These are phyloP conservation scores for Bacterosira constricta DNA, from an alignment of 108 stramenopile genomes.

Conservation along the genomic window DNA sequence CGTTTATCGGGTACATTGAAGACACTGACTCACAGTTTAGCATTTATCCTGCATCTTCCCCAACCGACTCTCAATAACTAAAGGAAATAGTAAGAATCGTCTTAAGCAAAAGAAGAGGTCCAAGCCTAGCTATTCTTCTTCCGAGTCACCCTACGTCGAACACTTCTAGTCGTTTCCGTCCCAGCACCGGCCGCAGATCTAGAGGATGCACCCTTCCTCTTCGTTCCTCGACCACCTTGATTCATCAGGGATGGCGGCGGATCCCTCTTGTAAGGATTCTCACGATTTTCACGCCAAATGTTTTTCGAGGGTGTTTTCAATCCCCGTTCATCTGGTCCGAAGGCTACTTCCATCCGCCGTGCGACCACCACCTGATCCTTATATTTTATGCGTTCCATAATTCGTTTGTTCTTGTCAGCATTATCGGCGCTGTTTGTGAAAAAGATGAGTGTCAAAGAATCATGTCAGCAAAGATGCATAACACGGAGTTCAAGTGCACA, in stretches of 20 bases:
- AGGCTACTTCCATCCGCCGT: constrained; percentile 31
- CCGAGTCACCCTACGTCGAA: not conserved
- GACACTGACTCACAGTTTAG: too few species aligned
- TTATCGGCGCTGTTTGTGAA: constrained; percentile 13
- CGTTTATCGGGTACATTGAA: too few species aligned
- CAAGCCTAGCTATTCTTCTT: not conserved
- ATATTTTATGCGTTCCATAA: constrained; percentile 25
- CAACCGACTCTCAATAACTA: too few species aligned
- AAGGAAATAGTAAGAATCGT: too few species aligned
- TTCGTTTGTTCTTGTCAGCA: constrained; percentile 29
- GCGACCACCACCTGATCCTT: constrained; percentile 18
- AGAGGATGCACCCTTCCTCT: not conserved
- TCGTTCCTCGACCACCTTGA: not conserved
- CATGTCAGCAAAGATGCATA: not conserved
- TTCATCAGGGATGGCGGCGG: not conserved
- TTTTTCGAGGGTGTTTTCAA: not conserved
- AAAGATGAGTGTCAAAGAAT: not conserved
- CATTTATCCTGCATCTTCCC: too few species aligned
- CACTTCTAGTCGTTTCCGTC: not conserved
- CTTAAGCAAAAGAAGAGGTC: not conserved
- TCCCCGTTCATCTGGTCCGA: constrained; percentile 11
- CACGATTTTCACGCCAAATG: constrained; percentile 3
- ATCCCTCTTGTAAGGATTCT: not conserved
- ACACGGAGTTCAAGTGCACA: not conserved
- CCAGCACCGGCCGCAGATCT: not conserved